Evolutionary conservation across 2,329 filamentous ascomycete species (phyloP), one percentile per base, ranked within the genome.

Genomic region (Cladosporium sphaerospermum): DNA sequence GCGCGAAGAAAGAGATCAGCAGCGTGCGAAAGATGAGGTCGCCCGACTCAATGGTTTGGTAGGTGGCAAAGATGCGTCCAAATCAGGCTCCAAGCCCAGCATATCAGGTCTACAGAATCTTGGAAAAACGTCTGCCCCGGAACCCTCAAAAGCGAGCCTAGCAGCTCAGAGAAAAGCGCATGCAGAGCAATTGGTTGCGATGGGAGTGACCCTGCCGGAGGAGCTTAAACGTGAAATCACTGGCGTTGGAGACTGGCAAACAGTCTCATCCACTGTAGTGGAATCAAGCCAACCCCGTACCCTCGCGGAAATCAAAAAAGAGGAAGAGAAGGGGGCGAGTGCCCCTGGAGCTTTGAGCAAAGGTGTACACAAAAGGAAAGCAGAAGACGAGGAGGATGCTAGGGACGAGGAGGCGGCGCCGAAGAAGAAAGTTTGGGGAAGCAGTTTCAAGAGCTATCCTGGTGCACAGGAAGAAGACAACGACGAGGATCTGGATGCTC

Each of bases 241-340:
- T 4, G 83, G 96, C 75, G 84, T 86, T 3, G 89, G 93, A 32
- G 88, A 95, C 50, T 99, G 92, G 92, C 83, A 89, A 54, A 82
- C 80, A 5, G 80, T 88, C 39, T 77, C 82, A 42, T 76, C 75
- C 59, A 71, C 62, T 31, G 61, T 63, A 41, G 61, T 75, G 7
- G 54, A 56, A 4, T 54, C 53, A 23, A 58, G 56, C 32, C 57
- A 51, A 6, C 54, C 53, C 11, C 54, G 58, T 18, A 59, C 61
- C 11, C 50, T 84, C 18, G 71, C 77, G 11, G 74, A 76, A 13
- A 72, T 76, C 16, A 72, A 73, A 5, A 69, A 70, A 42, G 69
- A 73, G 23, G 70, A 69, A n/a, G 67, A 71, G 31, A 71, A 73
- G 6, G n/a, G n/a, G 3, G 43, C 51, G 23, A 13, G 23, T 9